A percentile compares a stretch with the other conserved stretches of the same genome.
Conservation (phyloP, 257 asterid genomes). For the Salvia miltiorrhiza region DNA sequence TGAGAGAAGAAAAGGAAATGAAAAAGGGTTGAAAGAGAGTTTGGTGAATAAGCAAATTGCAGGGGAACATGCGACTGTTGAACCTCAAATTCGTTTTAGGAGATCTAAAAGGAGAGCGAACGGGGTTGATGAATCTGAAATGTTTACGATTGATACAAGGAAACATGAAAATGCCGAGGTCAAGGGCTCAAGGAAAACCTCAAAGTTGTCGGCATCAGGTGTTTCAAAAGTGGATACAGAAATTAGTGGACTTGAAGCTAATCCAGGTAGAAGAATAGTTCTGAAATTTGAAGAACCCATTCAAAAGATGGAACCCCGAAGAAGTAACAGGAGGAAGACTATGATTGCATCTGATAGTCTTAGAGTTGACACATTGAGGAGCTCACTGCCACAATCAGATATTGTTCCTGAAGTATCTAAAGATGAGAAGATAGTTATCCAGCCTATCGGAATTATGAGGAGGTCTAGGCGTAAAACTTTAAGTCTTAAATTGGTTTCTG, state of each 20-base stretch:
- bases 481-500: conserved; percentile 9
- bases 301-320: conserved; percentile 22
- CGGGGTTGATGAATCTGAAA: conserved; percentile 22
- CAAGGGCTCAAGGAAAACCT: conserved; percentile 15
- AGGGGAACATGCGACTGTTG: conserved; percentile 17
- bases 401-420: conserved; percentile 15
- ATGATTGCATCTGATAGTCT: conserved; percentile 15
- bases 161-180: conserved; percentile 13
- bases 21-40: conserved; percentile 11
- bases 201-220: conserved; percentile 12
- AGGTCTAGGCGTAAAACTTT: conserved; percentile 24
- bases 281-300: conserved; percentile 17
- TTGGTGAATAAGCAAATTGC: conserved; percentile 16
- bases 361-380: conserved; percentile 16
- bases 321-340: conserved; percentile 30
- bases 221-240: conserved; percentile 20
- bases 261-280: neutral
- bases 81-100: conserved; percentile 26
- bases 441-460: conserved; percentile 15
- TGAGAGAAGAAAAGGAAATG: conserved; percentile 23
- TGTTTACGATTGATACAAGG: neutral
- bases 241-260: conserved; percentile 8
- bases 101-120: conserved; percentile 38
- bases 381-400: conserved; percentile 19
- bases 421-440: conserved; percentile 15